Conservation (phyloP, 2,329 filamentous ascomycete genomes). For the Chrysoporthe cubensis region DNA sequence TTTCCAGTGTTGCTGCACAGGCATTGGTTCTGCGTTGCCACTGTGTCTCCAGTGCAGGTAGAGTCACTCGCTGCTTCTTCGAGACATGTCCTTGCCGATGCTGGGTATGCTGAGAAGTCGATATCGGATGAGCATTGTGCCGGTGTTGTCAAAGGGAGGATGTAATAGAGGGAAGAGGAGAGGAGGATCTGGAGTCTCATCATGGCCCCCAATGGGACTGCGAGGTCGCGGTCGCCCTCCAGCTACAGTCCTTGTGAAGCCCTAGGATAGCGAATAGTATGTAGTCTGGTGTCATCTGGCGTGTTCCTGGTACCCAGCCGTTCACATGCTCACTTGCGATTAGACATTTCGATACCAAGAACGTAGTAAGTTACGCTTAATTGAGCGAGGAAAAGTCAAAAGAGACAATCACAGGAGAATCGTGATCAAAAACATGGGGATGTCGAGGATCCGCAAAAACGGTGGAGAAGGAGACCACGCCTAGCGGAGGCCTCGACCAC, state of each 20-base stretch:
- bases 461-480: not conserved
- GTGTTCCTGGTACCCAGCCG: not conserved
- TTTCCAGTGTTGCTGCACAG: slow-evolving; percentile 53
- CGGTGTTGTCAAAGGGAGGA: slow-evolving; percentile 10
- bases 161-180: slow-evolving; percentile 5
- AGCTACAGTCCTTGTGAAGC: not conserved
- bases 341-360: slow-evolving; percentile 1
- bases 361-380: not conserved
- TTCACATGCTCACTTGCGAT: not conserved
- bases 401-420: not conserved
- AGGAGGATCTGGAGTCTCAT: slow-evolving; percentile 20
- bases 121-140: slow-evolving; percentile 8
- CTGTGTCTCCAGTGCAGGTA: slow-evolving; percentile 46
- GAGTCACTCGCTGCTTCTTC: slow-evolving; percentile 44
- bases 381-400: not conserved
- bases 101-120: slow-evolving; percentile 51
- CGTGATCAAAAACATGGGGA: slow-evolving; percentile 7
- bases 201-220: slow-evolving; percentile 4
- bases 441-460: not conserved
- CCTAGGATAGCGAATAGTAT: slow-evolving; percentile 8
- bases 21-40: slow-evolving; percentile 50
- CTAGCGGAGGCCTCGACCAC: not conserved
- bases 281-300: slow-evolving; percentile 19
- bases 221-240: slow-evolving; percentile 5
- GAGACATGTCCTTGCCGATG: slow-evolving; percentile 47